Evolutionary conservation across 768 basidiomycete genomes (phyloP), one percentile per base, ranked within the genome.

Genomic region (Exsudoporus frostii): DNA sequence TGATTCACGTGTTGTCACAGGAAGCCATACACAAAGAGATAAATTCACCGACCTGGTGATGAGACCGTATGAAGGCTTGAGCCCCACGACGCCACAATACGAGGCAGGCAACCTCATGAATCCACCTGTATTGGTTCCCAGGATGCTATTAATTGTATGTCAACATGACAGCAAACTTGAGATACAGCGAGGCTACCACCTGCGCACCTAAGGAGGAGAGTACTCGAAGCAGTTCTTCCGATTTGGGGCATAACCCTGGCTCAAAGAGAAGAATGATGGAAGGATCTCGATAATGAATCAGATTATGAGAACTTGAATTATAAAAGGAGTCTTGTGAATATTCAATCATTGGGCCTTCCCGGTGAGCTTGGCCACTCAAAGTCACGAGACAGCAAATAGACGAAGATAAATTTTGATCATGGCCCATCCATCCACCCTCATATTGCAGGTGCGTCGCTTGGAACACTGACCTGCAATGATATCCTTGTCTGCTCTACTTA

Each of bases 61-160:
- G 37, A 98, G 74, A 4, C 96, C 96, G 61, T 98, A 98, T 0
- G 94, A 95, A 0, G 96, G 96, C 64, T 99, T 99, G 40, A 98
- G 71, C 0, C 97, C 97, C 2, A 90, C 84, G 1, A 97, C 76
- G 5, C 94, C 92, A 60, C 92, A 97, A 63, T 98, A 98, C 2
- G 93, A 86, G 0, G 97, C 97, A 0, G 97, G 97, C 2, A 99
- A 74, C 37, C 96, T 82, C 10, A 88, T 85, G 6, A 96, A 98
- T 1, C 96, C 97, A 8, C 97, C 96, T 0, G 96, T 98, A 67
- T 99, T 96, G 3, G 94, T 96, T 1, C 87, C 91, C 20, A 98
- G 66, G 0, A 97, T 93, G 17, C 96, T 97, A 58, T 29, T 3
- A 39, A 33, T 51, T 39, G 17, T 39, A 24, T 30, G 25, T 54